Evolutionary conservation across 148 eudicot genomes (phyloP).

Genomic region (Nepenthes mirabilis): DNA sequence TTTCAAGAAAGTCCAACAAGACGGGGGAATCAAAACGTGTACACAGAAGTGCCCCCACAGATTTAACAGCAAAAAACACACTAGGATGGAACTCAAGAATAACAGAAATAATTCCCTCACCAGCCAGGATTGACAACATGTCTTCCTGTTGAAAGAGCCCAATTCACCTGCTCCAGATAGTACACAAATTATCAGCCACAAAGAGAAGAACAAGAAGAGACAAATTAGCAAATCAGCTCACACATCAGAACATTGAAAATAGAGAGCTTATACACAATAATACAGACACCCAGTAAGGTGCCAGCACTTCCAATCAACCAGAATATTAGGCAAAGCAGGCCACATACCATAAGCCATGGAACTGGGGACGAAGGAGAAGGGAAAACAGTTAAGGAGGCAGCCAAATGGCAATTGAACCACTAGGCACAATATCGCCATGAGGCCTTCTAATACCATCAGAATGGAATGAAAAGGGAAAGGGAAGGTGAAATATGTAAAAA

Average conservation of each 20-base stretch:
- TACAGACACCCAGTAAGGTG: too few species aligned
- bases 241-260: too few species aligned
- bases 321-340: too few species aligned
- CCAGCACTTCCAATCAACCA: too few species aligned
- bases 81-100: conserved; percentile 1
- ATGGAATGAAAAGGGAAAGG: too few species aligned
- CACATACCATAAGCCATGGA: not conserved
- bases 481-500: too few species aligned
- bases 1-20: not conserved
- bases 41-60: not conserved
- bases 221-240: too few species aligned
- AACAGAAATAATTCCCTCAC: conserved; percentile 27
- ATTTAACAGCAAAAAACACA: not conserved
- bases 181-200: not conserved
- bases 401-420: too few species aligned
- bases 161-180: conserved; percentile 58
- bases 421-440: too few species aligned
- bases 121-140: conserved; percentile 95
- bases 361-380: not conserved
- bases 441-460: too few species aligned
- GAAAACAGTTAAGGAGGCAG: too few species aligned
- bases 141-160: conserved; percentile 83
- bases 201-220: not conserved
- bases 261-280: too few species aligned
- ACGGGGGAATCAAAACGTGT: conserved; percentile 7